phyloP scores from a whole-genome alignment of 495 filamentous ascomycete species.

The Aspergillus asperescens region DNA sequence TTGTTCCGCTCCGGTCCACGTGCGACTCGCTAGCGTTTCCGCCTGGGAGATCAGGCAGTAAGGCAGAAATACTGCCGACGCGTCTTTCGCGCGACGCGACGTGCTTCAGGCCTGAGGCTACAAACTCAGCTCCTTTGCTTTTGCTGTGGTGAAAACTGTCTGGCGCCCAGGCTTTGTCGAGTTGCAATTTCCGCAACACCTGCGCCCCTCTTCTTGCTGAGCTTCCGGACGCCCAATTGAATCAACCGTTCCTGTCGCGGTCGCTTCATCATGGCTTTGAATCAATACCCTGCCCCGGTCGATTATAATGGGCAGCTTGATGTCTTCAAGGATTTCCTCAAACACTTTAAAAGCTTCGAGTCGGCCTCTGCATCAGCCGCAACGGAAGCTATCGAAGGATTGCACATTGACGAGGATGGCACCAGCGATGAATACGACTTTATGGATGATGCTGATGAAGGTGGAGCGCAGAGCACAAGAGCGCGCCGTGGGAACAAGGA shows the following conservation, averaged over 20 bases:
- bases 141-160: constrained; percentile 9
- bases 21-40: constrained; percentile 12
- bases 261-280: constrained; percentile 66
- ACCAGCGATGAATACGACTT: constrained; percentile 93
- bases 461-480: constrained; percentile 38
- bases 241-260: constrained; percentile 8
- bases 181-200: constrained; percentile 17
- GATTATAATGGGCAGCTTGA: constrained; percentile 83
- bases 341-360: constrained; percentile 77
- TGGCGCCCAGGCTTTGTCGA: constrained; percentile 4
- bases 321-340: constrained; percentile 83
- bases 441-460: constrained; percentile 75
- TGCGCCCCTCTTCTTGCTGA: constrained; percentile 4
- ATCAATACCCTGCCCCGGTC: constrained; percentile 66
- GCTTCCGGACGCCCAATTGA: constrained; percentile 17
- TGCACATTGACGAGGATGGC: constrained; percentile 82
- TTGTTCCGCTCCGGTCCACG: constrained; percentile 30
- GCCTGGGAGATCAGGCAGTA: neutral
- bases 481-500: constrained; percentile 38
- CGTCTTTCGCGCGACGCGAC: constrained; percentile 27
- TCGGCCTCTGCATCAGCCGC: constrained; percentile 64
- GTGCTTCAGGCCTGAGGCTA: constrained; percentile 23
- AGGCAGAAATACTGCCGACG: constrained; percentile 20
- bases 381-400: constrained; percentile 67
- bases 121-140: neutral